A percentile compares a stretch with the other conserved stretches of the same genome.
These are phyloP conservation scores for Hemisphaericaspora subhashii DNA, from an alignment of 1,139 yeast genomes.

Conservation along the genomic window DNA sequence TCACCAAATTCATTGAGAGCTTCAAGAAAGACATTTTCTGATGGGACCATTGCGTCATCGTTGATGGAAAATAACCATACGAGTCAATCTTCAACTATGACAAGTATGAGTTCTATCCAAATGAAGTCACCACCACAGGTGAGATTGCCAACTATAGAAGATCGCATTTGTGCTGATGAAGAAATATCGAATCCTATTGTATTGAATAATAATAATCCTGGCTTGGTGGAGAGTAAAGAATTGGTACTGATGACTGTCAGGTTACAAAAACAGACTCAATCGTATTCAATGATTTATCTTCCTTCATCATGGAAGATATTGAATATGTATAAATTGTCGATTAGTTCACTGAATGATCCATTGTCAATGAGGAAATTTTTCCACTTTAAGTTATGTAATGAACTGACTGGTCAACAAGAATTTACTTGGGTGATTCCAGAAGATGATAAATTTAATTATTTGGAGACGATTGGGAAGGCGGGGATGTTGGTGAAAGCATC, in stretches of 20 bases:
- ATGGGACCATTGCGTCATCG: constrained; percentile 38
- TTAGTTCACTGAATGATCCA: constrained; percentile 29
- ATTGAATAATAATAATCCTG: constrained; percentile 26
- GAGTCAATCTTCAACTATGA: constrained; percentile 36
- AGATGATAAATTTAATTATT: constrained; percentile 28
- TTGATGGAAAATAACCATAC: constrained; percentile 29
- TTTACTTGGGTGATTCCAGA: constrained; percentile 38
- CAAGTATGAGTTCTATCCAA: constrained; percentile 31
- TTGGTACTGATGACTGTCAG: constrained; percentile 32
- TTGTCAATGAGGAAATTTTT: constrained; percentile 28
- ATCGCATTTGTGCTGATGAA: constrained; percentile 6
- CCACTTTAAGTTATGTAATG: constrained; percentile 28
- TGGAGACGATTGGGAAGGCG: constrained; percentile 47
- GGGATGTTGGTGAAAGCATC: constrained; percentile 40
- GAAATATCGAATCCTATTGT: constrained; percentile 14
- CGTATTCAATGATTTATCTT: constrained; percentile 29
- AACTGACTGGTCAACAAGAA: constrained; percentile 17
- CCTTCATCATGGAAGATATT: constrained; percentile 48
- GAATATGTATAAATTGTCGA: constrained; percentile 37
- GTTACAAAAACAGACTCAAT: constrained; percentile 39
- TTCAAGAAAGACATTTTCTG: constrained; percentile 26
- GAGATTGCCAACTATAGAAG: neutral
- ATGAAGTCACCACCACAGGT: neutral
- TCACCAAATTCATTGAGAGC: constrained; percentile 18
- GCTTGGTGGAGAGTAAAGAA: constrained; percentile 23